phyloP scores from a whole-genome alignment of 2,329 filamentous ascomycete genomes.

The Camillea tinctor region DNA sequence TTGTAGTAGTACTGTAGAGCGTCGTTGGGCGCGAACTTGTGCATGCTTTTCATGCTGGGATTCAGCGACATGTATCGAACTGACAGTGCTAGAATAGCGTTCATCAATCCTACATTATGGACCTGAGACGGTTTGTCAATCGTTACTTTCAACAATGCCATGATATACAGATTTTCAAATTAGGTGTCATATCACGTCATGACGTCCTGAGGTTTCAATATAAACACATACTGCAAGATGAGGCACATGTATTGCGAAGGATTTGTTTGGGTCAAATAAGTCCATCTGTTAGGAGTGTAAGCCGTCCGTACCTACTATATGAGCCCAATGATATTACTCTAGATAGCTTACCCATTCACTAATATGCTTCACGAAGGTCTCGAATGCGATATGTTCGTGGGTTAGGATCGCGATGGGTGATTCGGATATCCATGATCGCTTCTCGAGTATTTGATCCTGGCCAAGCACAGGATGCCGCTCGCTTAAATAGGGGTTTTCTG shows the following conservation, averaged over 20 bases:
- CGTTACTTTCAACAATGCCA: not conserved
- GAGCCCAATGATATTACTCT: not conserved
- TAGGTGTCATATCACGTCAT: too few relatives aligned
- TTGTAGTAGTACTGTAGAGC: conserved; percentile 59
- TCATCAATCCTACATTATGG: conserved; percentile 55
- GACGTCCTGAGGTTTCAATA: too few relatives aligned
- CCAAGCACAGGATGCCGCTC: too few relatives aligned
- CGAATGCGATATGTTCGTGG: too few relatives aligned
- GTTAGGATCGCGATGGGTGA: too few relatives aligned
- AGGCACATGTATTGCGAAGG: conserved; percentile 33
- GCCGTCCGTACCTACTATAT: too few relatives aligned
- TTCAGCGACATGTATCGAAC: conserved; percentile 42
- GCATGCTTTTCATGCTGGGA: conserved; percentile 20
- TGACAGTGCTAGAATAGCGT: conserved; percentile 56
- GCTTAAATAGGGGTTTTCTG: too few relatives aligned
- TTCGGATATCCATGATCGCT: too few relatives aligned
- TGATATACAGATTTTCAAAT: too few relatives aligned
- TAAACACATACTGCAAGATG: conserved; percentile 27
- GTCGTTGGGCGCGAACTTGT: conserved; percentile 33
- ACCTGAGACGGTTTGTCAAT: conserved; percentile 30
- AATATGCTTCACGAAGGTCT: too few relatives aligned
- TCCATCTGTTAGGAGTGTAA: conserved; percentile 23
- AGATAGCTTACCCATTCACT: too few relatives aligned
- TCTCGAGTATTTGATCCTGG: too few relatives aligned
- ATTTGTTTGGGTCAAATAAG: conserved; percentile 32